These are phyloP conservation scores for Talinum fruticosum DNA, from an alignment of 148 eudicot species.

Conservation along the genomic window DNA sequence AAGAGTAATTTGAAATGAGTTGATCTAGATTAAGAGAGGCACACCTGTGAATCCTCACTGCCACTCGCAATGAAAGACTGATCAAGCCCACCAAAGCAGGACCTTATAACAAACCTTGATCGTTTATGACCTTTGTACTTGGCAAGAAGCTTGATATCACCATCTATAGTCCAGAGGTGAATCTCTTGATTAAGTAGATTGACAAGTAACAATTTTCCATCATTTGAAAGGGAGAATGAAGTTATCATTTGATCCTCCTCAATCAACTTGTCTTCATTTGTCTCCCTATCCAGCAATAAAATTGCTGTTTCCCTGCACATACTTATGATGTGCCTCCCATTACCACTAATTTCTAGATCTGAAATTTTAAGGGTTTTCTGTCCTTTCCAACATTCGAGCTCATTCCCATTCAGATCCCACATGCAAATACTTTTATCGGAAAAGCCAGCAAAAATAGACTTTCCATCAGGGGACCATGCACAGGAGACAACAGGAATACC, in stretches of 20 bases:
- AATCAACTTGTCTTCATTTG: slow-evolving; percentile 45
- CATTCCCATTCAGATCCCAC: slow-evolving; percentile 82
- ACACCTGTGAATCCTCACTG: slow-evolving; percentile 84
- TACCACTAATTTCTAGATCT: slow-evolving; percentile 55
- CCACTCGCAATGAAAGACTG: slow-evolving; percentile 82
- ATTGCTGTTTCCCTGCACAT: slow-evolving; percentile 55
- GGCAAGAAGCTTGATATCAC: slow-evolving; percentile 36
- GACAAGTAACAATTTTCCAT: slow-evolving; percentile 55
- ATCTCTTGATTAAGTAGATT: slow-evolving; percentile 60
- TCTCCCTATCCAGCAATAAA: slow-evolving; percentile 47
- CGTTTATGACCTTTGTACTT: slow-evolving; percentile 69
- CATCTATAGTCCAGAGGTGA: slow-evolving; percentile 70
- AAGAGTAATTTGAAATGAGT: neutral
- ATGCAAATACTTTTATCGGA: slow-evolving; percentile 68
- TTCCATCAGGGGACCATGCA: slow-evolving; percentile 78
- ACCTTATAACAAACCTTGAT: slow-evolving; percentile 52
- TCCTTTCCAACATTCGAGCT: slow-evolving; percentile 73
- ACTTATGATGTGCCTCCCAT: slow-evolving; percentile 63
- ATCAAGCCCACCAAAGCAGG: slow-evolving; percentile 73
- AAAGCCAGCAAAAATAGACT: slow-evolving; percentile 49
- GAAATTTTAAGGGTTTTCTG: slow-evolving; percentile 50
- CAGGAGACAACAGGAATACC: slow-evolving; percentile 64
- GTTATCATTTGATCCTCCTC: slow-evolving; percentile 60
- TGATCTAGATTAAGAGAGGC: neutral
- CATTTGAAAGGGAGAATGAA: slow-evolving; percentile 58